Evolutionary conservation across 2,329 filamentous ascomycete genomes (phyloP), one percentile per base, ranked within the genome.

Genomic region (Penicillium sp.): DNA sequence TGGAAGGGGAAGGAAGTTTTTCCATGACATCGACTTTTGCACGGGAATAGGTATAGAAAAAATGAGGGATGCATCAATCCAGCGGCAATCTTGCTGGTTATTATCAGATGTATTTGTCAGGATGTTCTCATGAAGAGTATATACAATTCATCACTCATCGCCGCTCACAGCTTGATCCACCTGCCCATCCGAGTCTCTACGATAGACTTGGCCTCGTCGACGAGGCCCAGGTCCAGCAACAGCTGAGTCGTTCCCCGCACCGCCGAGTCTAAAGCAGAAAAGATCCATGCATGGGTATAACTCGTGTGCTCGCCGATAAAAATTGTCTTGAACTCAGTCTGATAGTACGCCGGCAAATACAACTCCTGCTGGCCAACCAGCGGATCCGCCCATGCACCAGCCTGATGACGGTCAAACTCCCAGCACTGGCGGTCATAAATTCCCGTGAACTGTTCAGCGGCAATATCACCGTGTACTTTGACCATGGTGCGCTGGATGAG

Each of bases 331-430:
- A 82, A 82, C 71, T 91, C 85, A 0, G 87, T 90, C 69, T 87
- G 83, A 68, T 88, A 90, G 68, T 89, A 91, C n/a, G 88, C 85
- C 0, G 89, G 88, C 9, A 91, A 77, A 65, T 88, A 91, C 24
- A 90, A 69, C 64, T 88, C 82, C 68, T 91, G 88, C 75, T 90
- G 87, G 0, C 87, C 87, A 0, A 86, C 77, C 0, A 79, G 74
- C 0, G 88, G 87, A 4, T 74, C 72, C 1, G 83, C 83, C 88
- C 87, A 91, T 6, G 83, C 83, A 4, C 84, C 87, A 1, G 81
- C 82, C 70, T 87, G 81, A 59, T 85, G 82, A 59, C 84, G 81
- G 61, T 90, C 86, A 7, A 82, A 71, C 53, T 82, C 77, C 88
- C 88, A 91, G 77, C 88, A 90, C 51, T 84, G 82, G 1, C 88